Conservation (phyloP, 805 yeast genomes). For the Yarrowia sp. region DNA sequence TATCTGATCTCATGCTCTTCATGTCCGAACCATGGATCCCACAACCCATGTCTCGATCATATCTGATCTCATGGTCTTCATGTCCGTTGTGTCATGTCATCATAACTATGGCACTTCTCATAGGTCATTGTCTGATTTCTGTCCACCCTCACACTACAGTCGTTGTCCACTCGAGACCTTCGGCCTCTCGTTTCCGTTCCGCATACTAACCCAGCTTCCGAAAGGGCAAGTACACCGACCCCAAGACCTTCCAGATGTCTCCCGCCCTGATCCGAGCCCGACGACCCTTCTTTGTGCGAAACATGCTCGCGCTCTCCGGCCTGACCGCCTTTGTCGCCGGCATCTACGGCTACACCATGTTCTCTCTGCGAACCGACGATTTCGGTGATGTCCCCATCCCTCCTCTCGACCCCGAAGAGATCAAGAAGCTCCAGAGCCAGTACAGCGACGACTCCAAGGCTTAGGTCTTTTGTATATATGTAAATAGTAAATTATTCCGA, state of each 20-base stretch:
- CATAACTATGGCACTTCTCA: too few relatives aligned
- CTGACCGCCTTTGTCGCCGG: constrained; percentile 65
- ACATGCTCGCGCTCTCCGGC: constrained; percentile 59
- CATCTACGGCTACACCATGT: constrained; percentile 47
- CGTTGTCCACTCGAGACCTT: too few relatives aligned
- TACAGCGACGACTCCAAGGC: constrained; percentile 18
- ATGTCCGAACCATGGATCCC: too few relatives aligned
- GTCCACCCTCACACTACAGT: too few relatives aligned
- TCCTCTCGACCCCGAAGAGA: constrained; percentile 74
- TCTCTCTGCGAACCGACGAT: constrained; percentile 56
- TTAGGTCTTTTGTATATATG: constrained; percentile 21
- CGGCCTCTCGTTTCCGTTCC: too few relatives aligned
- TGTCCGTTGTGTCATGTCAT: too few relatives aligned
- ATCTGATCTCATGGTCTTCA: too few relatives aligned
- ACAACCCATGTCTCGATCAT: too few relatives aligned
- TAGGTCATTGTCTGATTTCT: too few relatives aligned
- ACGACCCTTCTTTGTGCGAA: constrained; percentile 77
- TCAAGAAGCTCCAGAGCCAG: constrained; percentile 25
- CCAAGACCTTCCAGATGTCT: constrained; percentile 75
- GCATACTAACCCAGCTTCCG: constrained; percentile 17
- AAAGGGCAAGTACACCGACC: constrained; percentile 20
- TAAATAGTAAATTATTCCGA: constrained; percentile 26
- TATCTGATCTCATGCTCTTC: too few relatives aligned
- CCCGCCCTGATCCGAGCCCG: constrained; percentile 92
- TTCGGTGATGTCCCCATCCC: constrained; percentile 93